Evolutionary conservation across 805 yeast genomes (phyloP).

Genomic region (Saccharomycopsis microspora): DNA sequence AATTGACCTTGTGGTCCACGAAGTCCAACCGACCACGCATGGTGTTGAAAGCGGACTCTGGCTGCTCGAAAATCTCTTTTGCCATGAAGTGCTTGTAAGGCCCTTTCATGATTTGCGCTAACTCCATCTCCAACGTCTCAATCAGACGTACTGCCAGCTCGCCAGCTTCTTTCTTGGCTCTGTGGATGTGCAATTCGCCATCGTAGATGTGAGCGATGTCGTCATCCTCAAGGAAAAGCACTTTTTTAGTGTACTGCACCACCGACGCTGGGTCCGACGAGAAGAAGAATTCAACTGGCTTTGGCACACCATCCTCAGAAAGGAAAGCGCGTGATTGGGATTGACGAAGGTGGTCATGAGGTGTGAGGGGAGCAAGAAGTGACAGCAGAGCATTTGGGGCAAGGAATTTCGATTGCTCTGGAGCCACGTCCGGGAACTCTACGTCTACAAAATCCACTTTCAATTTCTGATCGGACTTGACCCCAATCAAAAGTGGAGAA

Average conservation of each 20-base stretch:
- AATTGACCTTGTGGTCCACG: constrained; percentile 57
- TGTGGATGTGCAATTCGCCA: constrained; percentile 97
- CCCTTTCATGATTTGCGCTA: constrained; percentile 97
- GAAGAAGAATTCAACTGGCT: constrained; percentile 90
- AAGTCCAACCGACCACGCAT: constrained; percentile 99
- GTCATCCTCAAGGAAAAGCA: constrained; percentile 90
- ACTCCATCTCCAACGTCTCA: constrained; percentile 93
- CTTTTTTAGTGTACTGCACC: constrained; percentile 93
- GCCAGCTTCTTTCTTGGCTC: constrained; percentile 80
- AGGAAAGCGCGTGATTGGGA: constrained; percentile 95
- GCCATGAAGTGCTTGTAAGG: constrained; percentile 95
- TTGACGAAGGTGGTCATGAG: constrained; percentile 56
- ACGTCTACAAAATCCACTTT: constrained; percentile 98
- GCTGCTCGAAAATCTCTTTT: constrained; percentile 97
- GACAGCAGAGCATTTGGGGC: constrained; percentile 14
- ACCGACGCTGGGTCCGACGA: constrained; percentile 98
- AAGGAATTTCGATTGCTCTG: constrained; percentile 19
- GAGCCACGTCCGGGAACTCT: constrained; percentile 72
- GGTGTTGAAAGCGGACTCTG: constrained; percentile 94
- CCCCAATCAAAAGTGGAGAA: constrained; percentile 94
- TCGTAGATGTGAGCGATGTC: constrained; percentile 97
- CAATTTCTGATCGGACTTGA: constrained; percentile 86
- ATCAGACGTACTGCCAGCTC: constrained; percentile 92
- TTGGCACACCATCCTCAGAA: constrained; percentile 85
- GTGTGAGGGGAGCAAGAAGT: constrained; percentile 28